These are phyloP conservation scores for Arachis hypogaea DNA, from an alignment of 306 rosid genomes.

Conservation along the genomic window DNA sequence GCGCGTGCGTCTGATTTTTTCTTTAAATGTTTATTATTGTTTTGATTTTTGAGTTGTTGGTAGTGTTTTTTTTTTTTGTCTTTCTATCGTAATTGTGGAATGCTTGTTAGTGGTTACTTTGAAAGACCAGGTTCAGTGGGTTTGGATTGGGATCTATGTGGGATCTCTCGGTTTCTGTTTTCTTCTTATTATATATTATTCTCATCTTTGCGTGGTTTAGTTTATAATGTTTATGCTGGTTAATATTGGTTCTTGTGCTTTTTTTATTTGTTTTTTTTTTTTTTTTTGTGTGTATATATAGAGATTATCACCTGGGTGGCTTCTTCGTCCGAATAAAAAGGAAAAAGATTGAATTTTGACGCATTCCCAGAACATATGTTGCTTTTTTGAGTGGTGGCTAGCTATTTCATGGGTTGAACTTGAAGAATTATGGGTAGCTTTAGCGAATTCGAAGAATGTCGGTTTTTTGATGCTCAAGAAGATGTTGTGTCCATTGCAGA, in stretches of 20 bases:
- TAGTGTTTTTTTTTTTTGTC: constrained; percentile 6
- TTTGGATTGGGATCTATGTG: constrained; percentile 87
- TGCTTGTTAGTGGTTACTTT: constrained; percentile 31
- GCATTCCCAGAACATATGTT: constrained; percentile 58
- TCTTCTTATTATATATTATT: constrained; percentile 44
- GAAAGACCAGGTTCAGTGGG: constrained; percentile 72
- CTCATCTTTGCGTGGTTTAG: constrained; percentile 45
- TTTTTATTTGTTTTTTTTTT: not conserved
- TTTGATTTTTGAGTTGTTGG: constrained; percentile 1
- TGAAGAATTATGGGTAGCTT: constrained; percentile 70
- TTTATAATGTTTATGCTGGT: constrained; percentile 50
- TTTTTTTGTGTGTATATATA: not conserved
- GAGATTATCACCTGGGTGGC: constrained; percentile 51
- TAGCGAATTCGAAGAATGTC: constrained; percentile 68
- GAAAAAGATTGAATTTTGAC: constrained; percentile 48
- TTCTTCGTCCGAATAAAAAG: constrained; percentile 47
- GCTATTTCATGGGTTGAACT: constrained; percentile 85
- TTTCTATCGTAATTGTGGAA: constrained; percentile 35
- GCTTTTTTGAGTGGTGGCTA: constrained; percentile 52
- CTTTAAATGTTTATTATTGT: not conserved
- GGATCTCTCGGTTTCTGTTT: constrained; percentile 70
- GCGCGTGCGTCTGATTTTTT: not conserved
- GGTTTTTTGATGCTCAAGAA: constrained; percentile 85
- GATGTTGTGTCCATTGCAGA: constrained; percentile 63
- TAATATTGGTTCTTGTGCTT: constrained; percentile 61